Evolutionary conservation across 2,329 filamentous ascomycete genomes (phyloP), one percentile per base, ranked within the genome.

Genomic region (Davidsoniella neocaledoniae): DNA sequence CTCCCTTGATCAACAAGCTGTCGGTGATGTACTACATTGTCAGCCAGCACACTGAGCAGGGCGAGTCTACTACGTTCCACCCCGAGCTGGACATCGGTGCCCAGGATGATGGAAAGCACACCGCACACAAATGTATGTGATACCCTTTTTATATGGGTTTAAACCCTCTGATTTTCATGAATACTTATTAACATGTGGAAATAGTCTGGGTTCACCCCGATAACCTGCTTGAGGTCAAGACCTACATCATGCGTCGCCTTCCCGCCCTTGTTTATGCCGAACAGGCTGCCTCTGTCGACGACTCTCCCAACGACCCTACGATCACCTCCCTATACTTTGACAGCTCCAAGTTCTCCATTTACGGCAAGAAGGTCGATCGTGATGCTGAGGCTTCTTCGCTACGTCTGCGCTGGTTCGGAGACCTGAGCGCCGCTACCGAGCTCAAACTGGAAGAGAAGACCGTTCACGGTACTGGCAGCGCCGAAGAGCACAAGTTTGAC

Each of bases 271-370:
- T 98, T 19, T 98, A 95, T 66, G 95, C 91, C 62, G 81, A 91
- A 43, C 82, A 88, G 57, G 76, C 83, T 1, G 79, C 86, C 29
- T 93, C 90, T 65, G 76, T 91, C 57, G 75, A 84, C 41, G 86
- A 94, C 58, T 78, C 79, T 43, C 78, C 75, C 54, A 77, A 87
- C 56, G 90, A 96, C 59, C 91, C 91, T 5, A 84, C 85, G 46
- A 84, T 96, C 56, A 96, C 88, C 14, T 95, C 90, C 23, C 77
- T 98, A 38, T 98, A 98, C 67, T 94, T 96, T 60, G 91, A 98
- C 64, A 94, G 81, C 61, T 72, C 77, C 39, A 79, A 81, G 56
- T 96, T 98, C 63, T 76, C 83, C 12, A 72, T 96, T 8, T 98
- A 96, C 65, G 77, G 77, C 12, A 76, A 82, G 58, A 96, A 96